Base-by-base conservation (phyloP, 2,329 filamentous ascomycete genomes). In the Aureobasidium vineae region DNA sequence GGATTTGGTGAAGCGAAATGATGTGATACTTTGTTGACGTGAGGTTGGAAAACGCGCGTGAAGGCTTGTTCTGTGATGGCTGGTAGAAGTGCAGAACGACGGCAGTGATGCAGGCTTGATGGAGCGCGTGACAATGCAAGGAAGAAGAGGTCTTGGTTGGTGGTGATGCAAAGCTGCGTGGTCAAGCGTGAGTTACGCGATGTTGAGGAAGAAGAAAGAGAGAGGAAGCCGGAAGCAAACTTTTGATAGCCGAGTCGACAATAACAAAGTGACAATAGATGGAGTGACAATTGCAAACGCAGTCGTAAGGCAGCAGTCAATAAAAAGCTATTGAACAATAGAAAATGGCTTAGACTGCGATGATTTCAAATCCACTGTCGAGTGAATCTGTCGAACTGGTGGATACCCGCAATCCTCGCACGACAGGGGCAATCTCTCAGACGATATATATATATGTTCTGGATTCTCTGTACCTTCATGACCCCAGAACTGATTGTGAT, bases 221-320 rank as follows among this genome's bases (percentile, higher is more conserved):
- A 23, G 28, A 33, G 26, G 11, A 23, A 33, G 26, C n/a, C 3
- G 21, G 7, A 26, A 60, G 57, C 41, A 49, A 60, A 49, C 57
- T 38, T 33, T 56, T 56, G n/a, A 52, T 33, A 45, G 40, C 26
- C 57, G 57, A 15, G 26, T 49, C 41, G 57, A 60, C 57, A 60
- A 60, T 31, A 60, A 36, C 57, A 47, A 41, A 8, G 40, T 8
- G 40, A 45, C 26, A 57, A 45, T 33, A 33, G n/a, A 40, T 13
- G 21, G 49, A 49, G 33, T 19, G 56, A 60, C 28, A 60, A 49
- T 60, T n/a, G 57, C n/a, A 49, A 38, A 19, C 11, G 19, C 54
- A 59, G n/a, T 59, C 19, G 41, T n/a, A 47, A 23, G 41, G 41
- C 19, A 31, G 16, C 28, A 26, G 28, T 26, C 41, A 60, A 60